These are phyloP conservation scores for Podochytrium sp. DNA, from an alignment of 192 early-diverging fungal genomes.

Conservation along the genomic window DNA sequence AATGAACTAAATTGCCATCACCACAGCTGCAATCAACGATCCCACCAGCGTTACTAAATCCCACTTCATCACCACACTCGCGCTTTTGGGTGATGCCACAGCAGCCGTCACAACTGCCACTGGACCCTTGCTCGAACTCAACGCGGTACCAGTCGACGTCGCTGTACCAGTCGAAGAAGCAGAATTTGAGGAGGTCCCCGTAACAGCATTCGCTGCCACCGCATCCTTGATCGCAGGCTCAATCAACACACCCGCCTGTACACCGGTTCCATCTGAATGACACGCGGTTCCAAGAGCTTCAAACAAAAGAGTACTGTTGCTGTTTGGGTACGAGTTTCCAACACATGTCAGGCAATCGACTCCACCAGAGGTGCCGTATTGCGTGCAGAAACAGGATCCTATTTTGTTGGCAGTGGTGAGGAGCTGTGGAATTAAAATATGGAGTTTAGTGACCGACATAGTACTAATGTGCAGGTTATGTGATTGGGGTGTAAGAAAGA, in stretches of 20 bases:
- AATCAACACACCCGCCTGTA: background rate
- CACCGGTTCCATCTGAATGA: background rate
- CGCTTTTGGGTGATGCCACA: background rate
- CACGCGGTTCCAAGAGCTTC: background rate
- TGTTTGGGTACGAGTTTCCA: background rate
- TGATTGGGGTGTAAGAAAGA: too few relatives aligned
- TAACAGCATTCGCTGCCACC: background rate
- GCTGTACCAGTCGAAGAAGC: background rate
- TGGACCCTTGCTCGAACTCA: background rate
- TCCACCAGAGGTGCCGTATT: conserved; percentile 5
- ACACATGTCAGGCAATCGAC: conserved; percentile 14
- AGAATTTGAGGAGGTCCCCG: background rate
- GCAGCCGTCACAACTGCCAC: background rate
- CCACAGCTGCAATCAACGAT: background rate
- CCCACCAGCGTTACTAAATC: background rate
- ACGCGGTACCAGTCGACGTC: background rate
- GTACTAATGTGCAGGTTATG: background rate
- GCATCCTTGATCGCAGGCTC: conserved; percentile 8
- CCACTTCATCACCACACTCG: background rate
- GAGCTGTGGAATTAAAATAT: background rate
- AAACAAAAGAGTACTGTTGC: background rate
- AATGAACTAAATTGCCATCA: background rate
- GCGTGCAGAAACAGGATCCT: conserved; percentile 13
- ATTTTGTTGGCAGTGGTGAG: background rate
- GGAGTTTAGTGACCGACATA: too few relatives aligned